Base-by-base conservation (phyloP, 2,329 filamentous ascomycete species). In the Neocucurbitaria cava region DNA sequence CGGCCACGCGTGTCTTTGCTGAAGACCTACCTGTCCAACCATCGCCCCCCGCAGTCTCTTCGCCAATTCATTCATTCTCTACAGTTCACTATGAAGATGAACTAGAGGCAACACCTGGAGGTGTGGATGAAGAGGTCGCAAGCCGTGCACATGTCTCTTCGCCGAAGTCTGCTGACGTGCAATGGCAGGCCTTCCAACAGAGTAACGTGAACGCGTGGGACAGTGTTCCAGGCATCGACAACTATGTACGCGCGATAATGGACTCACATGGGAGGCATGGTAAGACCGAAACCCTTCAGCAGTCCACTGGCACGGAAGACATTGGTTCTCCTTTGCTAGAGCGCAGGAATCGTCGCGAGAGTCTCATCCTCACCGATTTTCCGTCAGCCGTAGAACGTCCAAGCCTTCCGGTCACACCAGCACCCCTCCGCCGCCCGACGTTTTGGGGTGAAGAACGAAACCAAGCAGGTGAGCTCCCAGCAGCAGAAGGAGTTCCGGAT, bases 381-480 rank as follows among this genome's bases (percentile, higher is more conserved):
- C 93, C 93, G 4, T 89, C 85, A 62, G 90, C 89, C 68, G 76
- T 85, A 55, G 93, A 97, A 72, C 85, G 92, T 43, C 92, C 92
- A 45, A 96, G 91, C 74, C 82, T 97, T 54, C 92, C 94, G 5
- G 93, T 96, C 31, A 97, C 93, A 9, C 93, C 93, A 1, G 92
- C 92, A 13, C 92, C 92, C 15, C 83, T 94, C 65, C 84, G 85
- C 59, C 83, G 89, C 65, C 81, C 84, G 30, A 87, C 79, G 46
- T 90, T 89, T 73, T 91, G 87, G 88, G 87, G 84, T 46, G 79
- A 80, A 23, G 85, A 85, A 54, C 81, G 81, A 46, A 80, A 85
- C 55, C 80, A 80, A 33, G 77, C 80, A 59, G 83, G 82, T 59
- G 81, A 83, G 68, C 81, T 96, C 64, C 91, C 91, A 58, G 81